Percentiles rank a stretch among this genome's conserved stretches.
Evolutionary conservation across 2,329 filamentous ascomycete species (phyloP).

Genomic region (Pseudogymnoascus sp.): DNA sequence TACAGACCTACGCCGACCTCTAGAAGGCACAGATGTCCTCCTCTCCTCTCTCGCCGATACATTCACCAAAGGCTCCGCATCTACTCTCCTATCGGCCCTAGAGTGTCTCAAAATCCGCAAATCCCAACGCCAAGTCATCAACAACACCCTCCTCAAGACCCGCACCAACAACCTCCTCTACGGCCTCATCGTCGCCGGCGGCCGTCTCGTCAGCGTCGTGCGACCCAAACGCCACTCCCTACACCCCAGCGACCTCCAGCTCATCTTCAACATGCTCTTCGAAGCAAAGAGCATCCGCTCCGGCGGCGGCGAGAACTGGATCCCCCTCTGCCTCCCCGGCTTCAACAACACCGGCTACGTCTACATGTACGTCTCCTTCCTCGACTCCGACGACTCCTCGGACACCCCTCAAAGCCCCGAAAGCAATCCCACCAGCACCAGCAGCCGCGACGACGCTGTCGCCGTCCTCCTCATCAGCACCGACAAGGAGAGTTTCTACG

Average conservation of each 20-base stretch:
- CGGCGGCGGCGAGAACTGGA: constrained; percentile 92
- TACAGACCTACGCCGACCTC: constrained; percentile 81
- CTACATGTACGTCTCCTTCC: constrained; percentile 98
- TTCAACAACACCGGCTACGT: constrained; percentile 96
- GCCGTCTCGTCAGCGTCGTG: constrained; percentile 78
- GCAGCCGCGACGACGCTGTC: constrained; percentile 67
- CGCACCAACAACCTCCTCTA: constrained; percentile 77
- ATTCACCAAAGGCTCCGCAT: constrained; percentile 87
- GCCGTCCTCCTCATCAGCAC: constrained; percentile 88
- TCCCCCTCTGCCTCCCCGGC: constrained; percentile 86
- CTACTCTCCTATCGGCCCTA: constrained; percentile 77
- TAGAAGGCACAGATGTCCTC: constrained; percentile 85
- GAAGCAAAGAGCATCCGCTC: constrained; percentile 87
- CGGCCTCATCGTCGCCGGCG: constrained; percentile 85
- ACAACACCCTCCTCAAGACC: constrained; percentile 75
- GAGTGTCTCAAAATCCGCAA: constrained; percentile 93
- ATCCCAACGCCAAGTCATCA: constrained; percentile 76
- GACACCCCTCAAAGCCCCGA: constrained; percentile 54
- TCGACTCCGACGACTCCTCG: constrained; percentile 46
- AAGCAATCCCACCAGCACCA: constrained; percentile 50
- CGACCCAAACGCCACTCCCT: constrained; percentile 90
- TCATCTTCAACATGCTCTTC: constrained; percentile 99
- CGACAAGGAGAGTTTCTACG: constrained; percentile 89
- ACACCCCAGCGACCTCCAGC: constrained; percentile 87
- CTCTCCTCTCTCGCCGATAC: constrained; percentile 88